These are phyloP conservation scores for Sisymbrium irio DNA, from an alignment of 345 rosid genomes.

Conservation along the genomic window DNA sequence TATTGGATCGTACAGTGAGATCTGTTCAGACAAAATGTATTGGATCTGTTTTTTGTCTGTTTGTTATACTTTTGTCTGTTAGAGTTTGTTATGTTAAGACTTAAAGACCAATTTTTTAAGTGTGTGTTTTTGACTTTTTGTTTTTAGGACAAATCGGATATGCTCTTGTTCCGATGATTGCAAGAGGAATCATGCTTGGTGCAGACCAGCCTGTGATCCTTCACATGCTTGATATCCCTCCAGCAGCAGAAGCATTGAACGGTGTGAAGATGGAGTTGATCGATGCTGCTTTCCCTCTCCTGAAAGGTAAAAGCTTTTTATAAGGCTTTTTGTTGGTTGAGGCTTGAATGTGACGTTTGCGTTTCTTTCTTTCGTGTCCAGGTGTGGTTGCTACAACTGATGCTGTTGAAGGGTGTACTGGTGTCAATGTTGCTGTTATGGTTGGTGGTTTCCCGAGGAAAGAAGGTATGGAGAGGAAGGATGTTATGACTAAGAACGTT, in stretches of 20 bases:
- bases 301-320: slow-evolving; percentile 55
- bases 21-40: not conserved
- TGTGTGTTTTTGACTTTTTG: not conserved
- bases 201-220: slow-evolving; percentile 96
- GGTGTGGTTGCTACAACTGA: slow-evolving; percentile 98
- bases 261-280: slow-evolving; percentile 98
- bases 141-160: slow-evolving; percentile 95
- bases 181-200: slow-evolving; percentile 96
- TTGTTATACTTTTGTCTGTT: not conserved
- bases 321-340: not conserved
- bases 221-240: slow-evolving; percentile 97
- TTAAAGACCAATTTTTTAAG: too few species aligned
- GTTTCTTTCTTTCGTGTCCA: slow-evolving; percentile 25
- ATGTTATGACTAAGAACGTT: slow-evolving; percentile 94
- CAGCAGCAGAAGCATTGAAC: slow-evolving; percentile 94
- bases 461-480: slow-evolving; percentile 98
- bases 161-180: slow-evolving; percentile 98
- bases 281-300: slow-evolving; percentile 95
- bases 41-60: not conserved
- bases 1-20: not conserved
- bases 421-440: slow-evolving; percentile 83
- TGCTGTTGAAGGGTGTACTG: slow-evolving; percentile 92
- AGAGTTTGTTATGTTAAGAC: not conserved
- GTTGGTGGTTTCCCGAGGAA: slow-evolving; percentile 98
- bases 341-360: not conserved